These are phyloP conservation scores for Herpetomonas muscarum DNA, from an alignment of 208 protist species.

Conservation along the genomic window DNA sequence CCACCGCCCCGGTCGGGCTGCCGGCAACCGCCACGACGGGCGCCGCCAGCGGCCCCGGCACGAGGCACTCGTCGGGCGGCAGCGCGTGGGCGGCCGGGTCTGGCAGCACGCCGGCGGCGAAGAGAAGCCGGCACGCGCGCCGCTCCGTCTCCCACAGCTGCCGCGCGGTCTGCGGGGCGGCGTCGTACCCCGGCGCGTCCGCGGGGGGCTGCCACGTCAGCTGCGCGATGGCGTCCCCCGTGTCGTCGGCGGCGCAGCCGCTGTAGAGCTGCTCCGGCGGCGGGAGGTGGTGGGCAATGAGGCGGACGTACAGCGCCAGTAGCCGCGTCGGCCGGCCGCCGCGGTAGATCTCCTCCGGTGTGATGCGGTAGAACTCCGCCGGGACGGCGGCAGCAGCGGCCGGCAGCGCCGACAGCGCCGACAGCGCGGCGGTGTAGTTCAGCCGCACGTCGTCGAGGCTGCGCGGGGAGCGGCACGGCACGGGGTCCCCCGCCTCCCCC, in stretches of 20 bases:
- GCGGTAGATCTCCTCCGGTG: conserved; percentile 44
- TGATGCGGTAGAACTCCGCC: conserved; percentile 21
- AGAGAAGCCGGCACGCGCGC: conserved; percentile 44
- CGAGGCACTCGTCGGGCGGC: conserved; percentile 53
- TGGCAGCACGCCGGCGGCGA: conserved; percentile 36
- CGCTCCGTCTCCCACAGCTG: conserved; percentile 37
- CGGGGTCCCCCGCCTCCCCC: not conserved
- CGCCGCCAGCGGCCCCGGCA: conserved; percentile 40
- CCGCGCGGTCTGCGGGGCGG: not conserved
- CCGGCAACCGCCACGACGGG: conserved; percentile 34
- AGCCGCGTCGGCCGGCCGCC: conserved; percentile 21
- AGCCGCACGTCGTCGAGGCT: conserved; percentile 41
- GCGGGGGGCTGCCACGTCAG: conserved; percentile 42
- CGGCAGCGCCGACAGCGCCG: conserved; percentile 12
- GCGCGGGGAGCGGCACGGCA: conserved; percentile 26
- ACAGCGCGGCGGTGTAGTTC: conserved; percentile 39
- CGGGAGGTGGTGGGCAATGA: conserved; percentile 47
- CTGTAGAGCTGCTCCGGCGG: conserved; percentile 29
- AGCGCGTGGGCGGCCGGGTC: conserved; percentile 42
- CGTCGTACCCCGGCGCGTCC: conserved; percentile 8
- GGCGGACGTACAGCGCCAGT: conserved; percentile 36
- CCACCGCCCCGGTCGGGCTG: conserved; percentile 2
- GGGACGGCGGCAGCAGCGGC: conserved; percentile 11
- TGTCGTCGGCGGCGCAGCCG: not conserved
- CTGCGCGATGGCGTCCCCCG: not conserved